These are phyloP conservation scores for Abelmoschus esculentus DNA, from an alignment of 345 rosid genomes.

Conservation along the genomic window DNA sequence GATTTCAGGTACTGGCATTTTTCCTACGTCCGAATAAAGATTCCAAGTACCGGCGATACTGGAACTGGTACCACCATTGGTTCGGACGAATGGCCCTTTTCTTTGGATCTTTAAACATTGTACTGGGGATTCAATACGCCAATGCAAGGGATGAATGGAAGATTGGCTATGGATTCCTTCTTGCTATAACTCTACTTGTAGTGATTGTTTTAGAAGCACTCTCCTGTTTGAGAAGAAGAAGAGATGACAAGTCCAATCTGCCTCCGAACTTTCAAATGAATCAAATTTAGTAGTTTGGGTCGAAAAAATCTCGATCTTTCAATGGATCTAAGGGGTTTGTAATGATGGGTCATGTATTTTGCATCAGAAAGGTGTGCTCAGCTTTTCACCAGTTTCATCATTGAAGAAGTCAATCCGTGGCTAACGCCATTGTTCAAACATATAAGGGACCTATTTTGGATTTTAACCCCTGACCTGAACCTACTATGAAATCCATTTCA, in stretches of 20 bases:
- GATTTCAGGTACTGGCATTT: conserved; percentile 79
- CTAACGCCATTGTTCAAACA: neutral
- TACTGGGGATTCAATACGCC: conserved; percentile 60
- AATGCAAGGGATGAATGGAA: conserved; percentile 55
- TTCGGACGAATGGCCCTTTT: conserved; percentile 69
- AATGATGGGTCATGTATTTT: neutral
- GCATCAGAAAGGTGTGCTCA: neutral
- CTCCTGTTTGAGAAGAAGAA: conserved; percentile 35
- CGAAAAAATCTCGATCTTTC: neutral
- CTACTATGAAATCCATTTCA: neutral
- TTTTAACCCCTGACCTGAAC: too few relatives aligned
- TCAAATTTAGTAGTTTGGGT: conserved; percentile 28
- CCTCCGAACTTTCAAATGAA: conserved; percentile 62
- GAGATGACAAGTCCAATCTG: conserved; percentile 20
- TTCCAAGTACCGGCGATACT: conserved; percentile 55
- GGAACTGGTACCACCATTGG: conserved; percentile 94
- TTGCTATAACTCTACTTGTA: conserved; percentile 38
- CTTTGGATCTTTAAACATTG: conserved; percentile 65
- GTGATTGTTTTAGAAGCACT: conserved; percentile 51
- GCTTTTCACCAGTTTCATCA: neutral
- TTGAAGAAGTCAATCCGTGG: neutral
- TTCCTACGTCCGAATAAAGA: conserved; percentile 69
- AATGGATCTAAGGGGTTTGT: conserved; percentile 1
- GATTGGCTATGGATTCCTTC: conserved; percentile 66
- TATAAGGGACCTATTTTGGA: neutral